phyloP scores from a whole-genome alignment of 441 rosid genomes.

The Erodium texanum region DNA sequence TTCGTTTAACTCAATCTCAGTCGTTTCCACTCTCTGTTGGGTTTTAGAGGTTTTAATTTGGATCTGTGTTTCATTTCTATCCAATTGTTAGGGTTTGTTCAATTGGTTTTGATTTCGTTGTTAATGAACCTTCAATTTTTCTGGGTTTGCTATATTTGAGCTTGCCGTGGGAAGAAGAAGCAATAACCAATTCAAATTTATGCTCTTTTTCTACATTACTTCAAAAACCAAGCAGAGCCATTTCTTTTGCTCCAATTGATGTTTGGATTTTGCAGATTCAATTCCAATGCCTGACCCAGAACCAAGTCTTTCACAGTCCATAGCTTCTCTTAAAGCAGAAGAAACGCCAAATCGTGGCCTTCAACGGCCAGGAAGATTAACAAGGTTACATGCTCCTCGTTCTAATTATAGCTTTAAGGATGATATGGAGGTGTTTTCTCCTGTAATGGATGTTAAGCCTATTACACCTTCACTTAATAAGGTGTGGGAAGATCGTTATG shows the following conservation, averaged over 20 bases:
- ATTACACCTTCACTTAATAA: constrained; percentile 72
- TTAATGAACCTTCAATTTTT: not conserved
- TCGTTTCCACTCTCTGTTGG: not conserved
- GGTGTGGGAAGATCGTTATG: constrained; percentile 57
- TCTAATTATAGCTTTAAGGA: constrained; percentile 60
- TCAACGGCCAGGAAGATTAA: constrained; percentile 52
- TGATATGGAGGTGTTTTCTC: constrained; percentile 93
- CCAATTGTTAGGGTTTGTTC: not conserved
- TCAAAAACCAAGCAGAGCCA: not conserved
- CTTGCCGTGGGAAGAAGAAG: not conserved
- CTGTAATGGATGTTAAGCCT: constrained; percentile 68
- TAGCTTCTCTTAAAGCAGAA: constrained; percentile 35
- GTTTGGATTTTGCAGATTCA: constrained; percentile 43
- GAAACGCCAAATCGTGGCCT: constrained; percentile 60
- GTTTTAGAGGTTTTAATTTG: not conserved
- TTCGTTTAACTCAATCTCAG: not conserved
- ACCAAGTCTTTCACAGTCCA: constrained; percentile 40
- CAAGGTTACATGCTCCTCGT: constrained; percentile 70
- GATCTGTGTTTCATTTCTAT: not conserved
- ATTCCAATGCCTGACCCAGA: constrained; percentile 93
- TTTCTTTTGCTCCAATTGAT: constrained; percentile 4
- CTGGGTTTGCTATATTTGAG: not conserved
- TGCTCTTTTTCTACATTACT: not conserved
- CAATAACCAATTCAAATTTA: not conserved
- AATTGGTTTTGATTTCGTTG: not conserved